Base-by-base conservation (phyloP, 352 stramenopile genomes). In the Paralagenidium karlingii region DNA sequence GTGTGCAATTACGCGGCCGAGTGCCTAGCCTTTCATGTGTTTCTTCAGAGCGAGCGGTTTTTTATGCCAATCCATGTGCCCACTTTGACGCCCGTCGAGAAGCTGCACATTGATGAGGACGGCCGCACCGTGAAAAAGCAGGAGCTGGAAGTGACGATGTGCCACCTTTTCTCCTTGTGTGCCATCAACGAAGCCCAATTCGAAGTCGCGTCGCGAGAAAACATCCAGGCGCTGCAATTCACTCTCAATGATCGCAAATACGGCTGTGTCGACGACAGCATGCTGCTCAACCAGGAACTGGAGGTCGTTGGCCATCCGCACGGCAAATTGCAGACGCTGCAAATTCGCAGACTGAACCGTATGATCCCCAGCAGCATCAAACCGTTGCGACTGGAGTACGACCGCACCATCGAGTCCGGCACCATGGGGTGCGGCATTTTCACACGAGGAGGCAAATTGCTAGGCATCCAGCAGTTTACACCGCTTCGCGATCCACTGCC, bases 251-350 rank as follows among this genome's bases (percentile, higher is more conserved):
- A 78, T 38, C 59, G 62, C 4, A 84, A 82, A 25, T 44, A 82
- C 24, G 70, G 67, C 3, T 82, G 70, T n/a, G 38, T 36, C 0
- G 18, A 29, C 13, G 54, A 28, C 9, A 34, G 18, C 29, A 49
- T 4, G 53, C 49, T 34, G 3, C 9, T 58, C 1, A 12, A 53
- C 0, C 48, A 63, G 5, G 32, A 36, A 3, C 34, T 84, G 21
- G 67, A 84, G 50, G 42, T 84, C 10, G 60, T 84, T 11, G 68
- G 59, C 3, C 59, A 77, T 48, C 70, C 70, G 0, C 53, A 79
- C n/a, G 63, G 63, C 7, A 77, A 76, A 26, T 45, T 67, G 0
- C 67, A 79, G 19, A 61, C 70, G 12, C 38, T 84, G 22, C 53
- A 79, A 16, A 28, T 32, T 11, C 61, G 63, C 1, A 46, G 42